These are phyloP conservation scores for Pleoardoris graminearum DNA, from an alignment of 2,329 filamentous ascomycete species.

Conservation along the genomic window DNA sequence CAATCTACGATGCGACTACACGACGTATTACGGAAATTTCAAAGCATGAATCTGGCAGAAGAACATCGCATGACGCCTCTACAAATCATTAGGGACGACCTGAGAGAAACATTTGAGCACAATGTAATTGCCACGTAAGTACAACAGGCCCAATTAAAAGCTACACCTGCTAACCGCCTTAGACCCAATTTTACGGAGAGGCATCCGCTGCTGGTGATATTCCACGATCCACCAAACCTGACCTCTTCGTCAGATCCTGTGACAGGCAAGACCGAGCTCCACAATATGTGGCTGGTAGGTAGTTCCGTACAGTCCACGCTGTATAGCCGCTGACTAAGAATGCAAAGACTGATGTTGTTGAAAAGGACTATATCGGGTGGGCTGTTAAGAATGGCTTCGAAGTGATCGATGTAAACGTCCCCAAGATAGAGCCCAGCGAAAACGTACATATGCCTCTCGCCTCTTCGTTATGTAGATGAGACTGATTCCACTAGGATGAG, in stretches of 20 bases:
- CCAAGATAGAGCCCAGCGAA: constrained; percentile 70
- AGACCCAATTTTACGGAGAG: constrained; percentile 67
- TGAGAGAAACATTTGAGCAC: constrained; percentile 80
- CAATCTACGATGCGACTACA: constrained; percentile 63
- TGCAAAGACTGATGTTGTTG: constrained; percentile 74
- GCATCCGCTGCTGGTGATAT: constrained; percentile 75
- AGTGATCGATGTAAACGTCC: constrained; percentile 90
- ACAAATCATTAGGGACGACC: constrained; percentile 72
- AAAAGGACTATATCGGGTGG: constrained; percentile 83
- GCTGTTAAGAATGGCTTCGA: constrained; percentile 75
- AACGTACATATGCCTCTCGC: constrained; percentile 52
- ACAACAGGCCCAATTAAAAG: neutral
- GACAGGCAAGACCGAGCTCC: constrained; percentile 73
- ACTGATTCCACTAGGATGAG: constrained; percentile 29
- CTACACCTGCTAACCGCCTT: constrained; percentile 9
- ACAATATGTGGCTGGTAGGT: constrained; percentile 87
- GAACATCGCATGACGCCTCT: constrained; percentile 79
- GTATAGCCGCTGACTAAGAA: constrained; percentile 48
- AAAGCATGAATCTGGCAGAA: constrained; percentile 70
- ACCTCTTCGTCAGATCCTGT: constrained; percentile 49
- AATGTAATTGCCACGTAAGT: constrained; percentile 78
- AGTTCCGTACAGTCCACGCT: constrained; percentile 28
- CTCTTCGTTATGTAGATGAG: neutral
- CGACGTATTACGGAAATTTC: constrained; percentile 77
- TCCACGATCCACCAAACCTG: constrained; percentile 76